Evolutionary conservation across 176 grass and related monocot genomes (phyloP), one percentile per base, ranked within the genome.

Genomic region (Zoysia japonica): DNA sequence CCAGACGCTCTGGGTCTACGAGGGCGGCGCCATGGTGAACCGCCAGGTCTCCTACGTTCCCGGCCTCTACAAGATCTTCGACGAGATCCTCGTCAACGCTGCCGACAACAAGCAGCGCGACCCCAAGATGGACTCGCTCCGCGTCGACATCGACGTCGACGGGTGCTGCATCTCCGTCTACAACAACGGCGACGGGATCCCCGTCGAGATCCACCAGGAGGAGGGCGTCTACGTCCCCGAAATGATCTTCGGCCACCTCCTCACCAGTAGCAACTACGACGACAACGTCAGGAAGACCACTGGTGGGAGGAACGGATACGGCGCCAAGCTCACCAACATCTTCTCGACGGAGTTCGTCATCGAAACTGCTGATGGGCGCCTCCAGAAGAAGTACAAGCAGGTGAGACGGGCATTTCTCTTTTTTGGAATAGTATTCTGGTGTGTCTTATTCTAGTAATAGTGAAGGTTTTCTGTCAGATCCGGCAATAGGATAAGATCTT

Each of bases 81-180:
- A 99, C 74, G 96, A 99, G 89, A 99, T 99, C 81, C 92, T 99
- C 62, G 90, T 99, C 63, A 95, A 99, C 75, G 92, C 92, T 35
- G 96, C 92, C 1, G 96, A 99, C 82, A 99, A 99, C 82, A 99
- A 99, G 86, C 96, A 99, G 86, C 88, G 96, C 4, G 96, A 99
- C 71, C 82, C 92, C 41, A 79, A 65, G 57, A 99, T 99, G 96
- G 69, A 95, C 75, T 53, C 81, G 16, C 86, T 99, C 78, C 88
- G 84, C 57, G 96, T 99, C 41, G 82, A 86, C 46, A 99, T 99
- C 75, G 92, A 99, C 75, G 82, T 73, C 49, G 84, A 38, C 0
- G 84, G 77, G 0, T 86, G 93, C 82, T 79, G 75, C 70, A 86
- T 95, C 72, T 92, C 89, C 67, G 72, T 99, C 4, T 95, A 93